Percentiles rank a stretch among this genome's conserved stretches.
These are phyloP conservation scores for Manihot esculenta DNA, from an alignment of 441 rosid species.

Conservation along the genomic window DNA sequence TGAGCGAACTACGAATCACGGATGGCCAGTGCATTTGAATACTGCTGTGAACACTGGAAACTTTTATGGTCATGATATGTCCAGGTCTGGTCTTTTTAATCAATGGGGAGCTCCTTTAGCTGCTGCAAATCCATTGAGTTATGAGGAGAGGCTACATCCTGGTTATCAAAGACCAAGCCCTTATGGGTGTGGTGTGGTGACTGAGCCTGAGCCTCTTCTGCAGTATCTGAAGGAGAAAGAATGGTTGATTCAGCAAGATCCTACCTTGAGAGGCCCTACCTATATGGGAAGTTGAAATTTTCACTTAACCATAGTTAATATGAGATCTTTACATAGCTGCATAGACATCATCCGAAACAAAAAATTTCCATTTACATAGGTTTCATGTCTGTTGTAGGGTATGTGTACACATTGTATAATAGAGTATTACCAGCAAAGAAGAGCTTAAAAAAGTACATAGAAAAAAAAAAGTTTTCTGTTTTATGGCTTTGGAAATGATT, in stretches of 20 bases:
- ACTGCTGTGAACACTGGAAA: slow-evolving; percentile 37
- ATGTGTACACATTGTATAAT: slow-evolving; percentile 4
- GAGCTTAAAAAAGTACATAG: not conserved
- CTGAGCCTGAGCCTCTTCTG: slow-evolving; percentile 65
- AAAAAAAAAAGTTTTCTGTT: not conserved
- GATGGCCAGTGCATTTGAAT: slow-evolving; percentile 36
- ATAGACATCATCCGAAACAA: not conserved
- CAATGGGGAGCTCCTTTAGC: slow-evolving; percentile 50
- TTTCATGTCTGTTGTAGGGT: not conserved
- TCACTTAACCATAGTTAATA: not conserved
- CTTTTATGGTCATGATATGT: slow-evolving; percentile 31
- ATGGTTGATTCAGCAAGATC: slow-evolving; percentile 62
- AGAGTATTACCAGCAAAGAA: not conserved
- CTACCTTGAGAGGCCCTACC: slow-evolving; percentile 52
- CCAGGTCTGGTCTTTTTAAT: slow-evolving; percentile 45
- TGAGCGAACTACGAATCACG: slow-evolving; percentile 31
- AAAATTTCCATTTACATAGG: not conserved
- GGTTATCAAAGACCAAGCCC: slow-evolving; percentile 47
- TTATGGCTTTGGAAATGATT: not conserved
- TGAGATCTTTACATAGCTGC: not conserved
- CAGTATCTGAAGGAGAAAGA: slow-evolving; percentile 78
- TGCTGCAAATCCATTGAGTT: slow-evolving; percentile 36
- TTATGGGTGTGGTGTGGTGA: slow-evolving; percentile 43
- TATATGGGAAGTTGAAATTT: slow-evolving; percentile 46
- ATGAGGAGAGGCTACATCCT: slow-evolving; percentile 29